phyloP scores from a whole-genome alignment of 164 flowering plant genomes.

The Houttuynia cordata region DNA sequence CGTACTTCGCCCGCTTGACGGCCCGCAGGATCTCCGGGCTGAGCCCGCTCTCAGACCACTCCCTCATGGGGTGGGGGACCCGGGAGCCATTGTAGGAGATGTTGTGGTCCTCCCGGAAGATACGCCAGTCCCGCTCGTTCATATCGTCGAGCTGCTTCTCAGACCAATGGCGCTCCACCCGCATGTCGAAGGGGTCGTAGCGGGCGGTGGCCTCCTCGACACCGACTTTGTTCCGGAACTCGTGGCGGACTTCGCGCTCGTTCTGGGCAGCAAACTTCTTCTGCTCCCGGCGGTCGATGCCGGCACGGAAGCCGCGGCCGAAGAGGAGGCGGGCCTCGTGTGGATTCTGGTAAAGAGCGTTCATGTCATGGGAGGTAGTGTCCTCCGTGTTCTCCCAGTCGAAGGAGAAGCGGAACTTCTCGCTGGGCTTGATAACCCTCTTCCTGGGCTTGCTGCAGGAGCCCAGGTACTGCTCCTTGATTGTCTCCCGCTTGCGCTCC shows the following conservation, averaged over 20 bases:
- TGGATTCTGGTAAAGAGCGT: constrained; percentile 73
- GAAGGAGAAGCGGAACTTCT: constrained; percentile 86
- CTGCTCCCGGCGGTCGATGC: constrained; percentile 90
- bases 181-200: constrained; percentile 70
- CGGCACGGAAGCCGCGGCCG: constrained; percentile 91
- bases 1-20: constrained; percentile 59
- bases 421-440: constrained; percentile 85
- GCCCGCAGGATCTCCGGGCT: constrained; percentile 47
- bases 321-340: constrained; percentile 85
- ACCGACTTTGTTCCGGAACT: constrained; percentile 67
- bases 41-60: constrained; percentile 62
- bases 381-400: constrained; percentile 98
- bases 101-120: constrained; percentile 78
- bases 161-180: constrained; percentile 76
- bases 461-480: constrained; percentile 90
- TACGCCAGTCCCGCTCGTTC: constrained; percentile 92
- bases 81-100: constrained; percentile 81
- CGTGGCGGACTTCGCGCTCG: constrained; percentile 64
- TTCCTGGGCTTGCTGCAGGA: constrained; percentile 88
- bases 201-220: constrained; percentile 60
- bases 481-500: constrained; percentile 50
- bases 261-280: constrained; percentile 81
- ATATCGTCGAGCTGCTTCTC: constrained; percentile 78
- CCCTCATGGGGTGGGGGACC: constrained; percentile 80
- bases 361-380: constrained; percentile 85